Evolutionary conservation across 495 filamentous ascomycete genomes (phyloP), one percentile per base, ranked within the genome.

Genomic region (Saxophila tyrrhenica): DNA sequence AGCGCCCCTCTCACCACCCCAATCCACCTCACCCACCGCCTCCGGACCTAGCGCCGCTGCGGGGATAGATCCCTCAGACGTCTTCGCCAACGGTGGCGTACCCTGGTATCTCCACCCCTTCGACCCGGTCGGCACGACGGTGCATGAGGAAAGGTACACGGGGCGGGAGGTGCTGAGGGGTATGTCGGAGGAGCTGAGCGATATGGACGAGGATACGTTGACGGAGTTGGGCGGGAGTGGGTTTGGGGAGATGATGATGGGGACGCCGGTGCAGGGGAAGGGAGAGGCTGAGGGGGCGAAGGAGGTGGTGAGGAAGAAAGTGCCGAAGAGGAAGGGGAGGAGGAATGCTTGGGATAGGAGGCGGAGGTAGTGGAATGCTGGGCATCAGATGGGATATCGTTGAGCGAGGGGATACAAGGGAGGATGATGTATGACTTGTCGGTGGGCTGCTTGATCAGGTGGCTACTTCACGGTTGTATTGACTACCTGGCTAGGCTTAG

Each of bases 101-200:
- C 82, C 85, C 11, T 95, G 90, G 89, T 96, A 94, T 70, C 80
- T 94, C 62, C 75, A 88, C 57, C 78, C 80, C 11, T 91, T 92
- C 62, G 80, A 91, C 38, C 86, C 84, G 0, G 64, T 78, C 49
- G 89, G 91, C 17, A 94, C 86, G 0, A 87, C 78, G 0, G 71
- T 87, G 20, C 70, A 83, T 60, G 84, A 89, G 48, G 85, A 90
- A 69, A 75, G 82, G 52, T 89, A 85, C 80, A 82, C 80, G 2
- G 88, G 85, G 13, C 75, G 83, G 19, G 85, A 88, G 48, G 79
- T 85, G 9, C 75, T 87, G 61, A 78, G 86, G 16, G 82, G 78
- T 16, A 81, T 90, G 72, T 90, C 86, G 54, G 89, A 92, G 65
- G 86, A 91, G 52, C 73, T 95, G 5, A 90, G 82, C 50, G 89